A percentile compares a stretch with the other conserved stretches of the same genome.
Evolutionary conservation across 2,329 filamentous ascomycete genomes (phyloP).

Genomic region (Clonostachys rosea): DNA sequence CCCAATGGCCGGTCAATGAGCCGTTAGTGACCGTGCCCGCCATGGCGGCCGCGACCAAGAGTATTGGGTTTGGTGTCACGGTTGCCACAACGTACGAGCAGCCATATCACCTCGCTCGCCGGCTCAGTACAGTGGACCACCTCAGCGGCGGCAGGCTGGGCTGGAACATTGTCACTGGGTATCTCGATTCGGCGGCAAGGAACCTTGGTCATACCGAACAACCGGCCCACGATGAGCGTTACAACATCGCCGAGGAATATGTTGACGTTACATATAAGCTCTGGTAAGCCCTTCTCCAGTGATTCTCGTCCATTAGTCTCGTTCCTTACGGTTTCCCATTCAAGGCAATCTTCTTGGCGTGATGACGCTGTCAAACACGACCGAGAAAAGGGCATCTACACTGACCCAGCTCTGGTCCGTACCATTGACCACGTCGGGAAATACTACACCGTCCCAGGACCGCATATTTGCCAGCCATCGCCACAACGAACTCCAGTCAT

Average conservation of each 20-base stretch:
- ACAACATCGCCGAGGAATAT: constrained; percentile 6
- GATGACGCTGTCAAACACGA: constrained; percentile 56
- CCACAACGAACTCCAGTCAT: constrained; percentile 40
- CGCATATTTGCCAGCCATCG: constrained; percentile 54
- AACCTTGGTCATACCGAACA: constrained; percentile 55
- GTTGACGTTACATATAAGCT: constrained; percentile 11
- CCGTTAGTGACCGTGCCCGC: constrained; percentile 60
- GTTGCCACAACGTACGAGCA: constrained; percentile 68
- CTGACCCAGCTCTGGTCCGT: constrained; percentile 40
- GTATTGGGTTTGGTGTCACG: constrained; percentile 66
- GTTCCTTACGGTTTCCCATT: too few relatives aligned
- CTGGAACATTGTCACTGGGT: constrained; percentile 62
- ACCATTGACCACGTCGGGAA: constrained; percentile 59
- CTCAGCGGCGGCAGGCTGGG: constrained; percentile 52
- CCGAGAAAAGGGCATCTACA: constrained; percentile 43
- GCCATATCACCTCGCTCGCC: constrained; percentile 63
- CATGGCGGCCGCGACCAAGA: constrained; percentile 66
- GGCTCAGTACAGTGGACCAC: constrained; percentile 64
- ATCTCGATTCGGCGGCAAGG: constrained; percentile 59
- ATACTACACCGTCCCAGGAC: constrained; percentile 53
- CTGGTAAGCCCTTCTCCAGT: constrained; percentile 28
- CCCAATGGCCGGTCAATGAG: constrained; percentile 69
- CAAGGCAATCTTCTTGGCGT: too few relatives aligned
- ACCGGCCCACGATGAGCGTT: constrained; percentile 7
- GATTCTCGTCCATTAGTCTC: too few relatives aligned